Evolutionary conservation across 441 rosid genomes (phyloP), one percentile per base, ranked within the genome.

Genomic region (Arabidopsis lyrata): DNA sequence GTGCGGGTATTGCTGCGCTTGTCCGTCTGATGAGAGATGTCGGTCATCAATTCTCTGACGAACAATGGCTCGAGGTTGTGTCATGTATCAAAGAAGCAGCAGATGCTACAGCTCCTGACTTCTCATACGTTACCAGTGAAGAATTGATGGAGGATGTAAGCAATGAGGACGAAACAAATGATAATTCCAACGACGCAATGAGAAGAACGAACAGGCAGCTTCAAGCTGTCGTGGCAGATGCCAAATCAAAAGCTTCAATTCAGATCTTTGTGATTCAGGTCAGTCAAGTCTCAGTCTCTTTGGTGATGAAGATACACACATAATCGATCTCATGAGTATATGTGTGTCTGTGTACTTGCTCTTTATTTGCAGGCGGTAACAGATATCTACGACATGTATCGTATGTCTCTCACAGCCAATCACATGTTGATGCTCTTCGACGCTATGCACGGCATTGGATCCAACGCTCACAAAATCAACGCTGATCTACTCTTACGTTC

Each of bases 21-120:
- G 98, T 96, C 18, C 95, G 99, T 47, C 82, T 96, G 87, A 92
- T 96, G 98, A 96, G 89, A 86, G 95, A 92, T 77, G 90, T 92
- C 20, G 99, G 99, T 52, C 86, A 96, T 77, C 91, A 91, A 8
- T 91, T 93, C 80, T 89, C 97, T 13, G 89, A 93, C 76, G 93
- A 92, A 52, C 95, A 92, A 82, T 96, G 99, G 98, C 82, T 75
- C 41, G 97, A 92, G 82, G 99, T 93, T 81, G 98, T 90, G 70
- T 70, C 78, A 42, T 96, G 98, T 44, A 80, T 96, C 67, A 92
- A 88, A 79, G 97, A 92, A 76, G 97, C 99, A 67, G 93, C 97
- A 55, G 86, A 81, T 56, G 93, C 90, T 63, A 96, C 99, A 32
- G 88, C 84, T 69, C 99, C 99, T 27, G 93, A 93, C 82, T 93